Base-by-base conservation (phyloP, 495 filamentous ascomycete genomes). In the Cercophora samala region DNA sequence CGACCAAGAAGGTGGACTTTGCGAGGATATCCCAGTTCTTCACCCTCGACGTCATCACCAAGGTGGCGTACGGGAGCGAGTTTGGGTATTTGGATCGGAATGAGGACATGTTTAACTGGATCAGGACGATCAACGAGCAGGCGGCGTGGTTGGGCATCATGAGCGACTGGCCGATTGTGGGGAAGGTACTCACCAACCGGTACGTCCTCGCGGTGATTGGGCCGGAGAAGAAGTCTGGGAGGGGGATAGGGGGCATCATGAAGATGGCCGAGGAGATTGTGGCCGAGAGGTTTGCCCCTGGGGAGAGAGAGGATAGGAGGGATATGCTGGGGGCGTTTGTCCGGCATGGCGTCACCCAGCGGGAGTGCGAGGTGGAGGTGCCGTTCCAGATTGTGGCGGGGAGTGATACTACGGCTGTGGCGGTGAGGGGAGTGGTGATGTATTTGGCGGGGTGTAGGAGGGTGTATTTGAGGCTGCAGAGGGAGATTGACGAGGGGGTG, bases 331-430 rank as follows among this genome's bases (percentile, higher is more conserved):
- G 73, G 46, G 63, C 72, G 18, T 80, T 77, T 65, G 67, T 78
- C 9, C 72, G 70, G 11, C 68, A 75, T 46, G 75, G 74, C 4
- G 53, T 79, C 29, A 70, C 69, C 5, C 69, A 63, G 18, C 68
- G 68, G 63, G 67, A 79, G 55, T 74, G 70, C 68, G 70, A 76
- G 56, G 23, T 71, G 80, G 62, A 84, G 67, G 75, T 75, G 42
- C 63, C 78, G 9, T 73, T 82, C 23, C 78, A 81, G 68, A 79
- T 79, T 26, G 74, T 89, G 4, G 89, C 89, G 0, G 88, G 87
- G 5, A 84, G 86, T 2, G 89, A 91, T 65, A 89, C 88, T 19
- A 88, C 86, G 0, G 83, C 85, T 0, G 87, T 85, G 1, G 81
- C 82, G 13, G 82, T 90, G 67, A 81, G 82, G 58, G 80, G 77